Evolutionary conservation across 2,329 filamentous ascomycete species (phyloP), one percentile per base, ranked within the genome.

Genomic region (Claviceps sp.): DNA sequence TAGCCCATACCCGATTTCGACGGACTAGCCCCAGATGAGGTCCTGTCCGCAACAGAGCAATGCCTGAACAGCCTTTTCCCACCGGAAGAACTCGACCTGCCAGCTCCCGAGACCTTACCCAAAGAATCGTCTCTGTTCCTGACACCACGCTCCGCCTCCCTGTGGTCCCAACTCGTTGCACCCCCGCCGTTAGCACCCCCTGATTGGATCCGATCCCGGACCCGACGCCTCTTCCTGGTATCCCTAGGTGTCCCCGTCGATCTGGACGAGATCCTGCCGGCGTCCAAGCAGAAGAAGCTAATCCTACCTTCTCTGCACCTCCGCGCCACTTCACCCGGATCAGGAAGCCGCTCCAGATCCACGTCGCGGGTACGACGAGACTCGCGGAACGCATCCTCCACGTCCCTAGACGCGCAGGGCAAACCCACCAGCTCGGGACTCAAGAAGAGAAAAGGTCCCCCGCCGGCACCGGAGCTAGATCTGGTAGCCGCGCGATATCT

Each of bases 281-380:
- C 91, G 0, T 95, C 88, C 13, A 97, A 97, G 68, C 93, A 98
- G 67, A 97, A 97, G 77, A 97, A 97, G 65, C 82, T 98, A 18
- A 79, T 98, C 4, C 77, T 98, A 1, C 93, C 93, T 0, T 95
- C 90, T 5, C 83, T 93, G 18, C 94, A 89, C 36, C 81, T 90
- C 37, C 76, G 70, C 48, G 76, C 68, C 55, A 75, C 66, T 50
- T 84, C 72, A 26, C 75, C 72, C 37, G 72, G 78, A 42, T 75
- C 71, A 18, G 82, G 79, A 3, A 71, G 70, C 26, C 78, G 82
- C 54, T 74, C 72, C 5, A 72, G 75, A 22, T 73, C 72, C 13
- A 63, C 70, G 2, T 74, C 72, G 14, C 70, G 70, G 37, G 55
- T 75, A 48, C 69, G 72, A 48, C 72, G 75, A 54, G 64, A 66